phyloP scores from a whole-genome alignment of 805 yeast genomes.

The Wickerhamomyces chaumierensis region DNA sequence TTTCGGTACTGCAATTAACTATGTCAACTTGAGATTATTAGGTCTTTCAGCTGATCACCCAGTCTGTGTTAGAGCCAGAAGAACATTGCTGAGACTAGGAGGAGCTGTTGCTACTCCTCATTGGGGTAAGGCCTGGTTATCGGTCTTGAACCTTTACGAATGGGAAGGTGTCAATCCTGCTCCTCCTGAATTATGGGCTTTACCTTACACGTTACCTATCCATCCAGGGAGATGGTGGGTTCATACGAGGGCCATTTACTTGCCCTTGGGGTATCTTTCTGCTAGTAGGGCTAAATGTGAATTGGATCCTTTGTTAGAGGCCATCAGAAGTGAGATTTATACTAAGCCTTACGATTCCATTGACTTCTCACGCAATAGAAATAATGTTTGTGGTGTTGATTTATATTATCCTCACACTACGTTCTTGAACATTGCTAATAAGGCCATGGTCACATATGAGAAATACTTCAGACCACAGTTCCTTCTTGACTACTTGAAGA shows the following conservation, averaged over 20 bases:
- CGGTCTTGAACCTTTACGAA: constrained; percentile 66
- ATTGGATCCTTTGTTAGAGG: constrained; percentile 49
- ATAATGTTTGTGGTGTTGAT: constrained; percentile 85
- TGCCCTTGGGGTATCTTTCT: constrained; percentile 76
- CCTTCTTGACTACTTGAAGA: constrained; percentile 42
- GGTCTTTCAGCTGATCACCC: constrained; percentile 71
- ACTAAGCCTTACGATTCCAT: constrained; percentile 50
- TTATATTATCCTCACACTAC: constrained; percentile 86
- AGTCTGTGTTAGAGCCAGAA: constrained; percentile 66
- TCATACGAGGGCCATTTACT: constrained; percentile 85
- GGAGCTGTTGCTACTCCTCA: constrained; percentile 90
- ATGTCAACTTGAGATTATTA: constrained; percentile 66
- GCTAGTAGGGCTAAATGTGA: constrained; percentile 43
- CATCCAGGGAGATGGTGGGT: constrained; percentile 99
- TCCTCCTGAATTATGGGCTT: constrained; percentile 87
- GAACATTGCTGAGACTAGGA: constrained; percentile 59
- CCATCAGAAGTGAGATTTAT: constrained; percentile 75
- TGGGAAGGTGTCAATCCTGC: constrained; percentile 99
- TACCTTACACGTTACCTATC: constrained; percentile 71
- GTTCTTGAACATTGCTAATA: constrained; percentile 51
- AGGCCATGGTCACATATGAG: constrained; percentile 52
- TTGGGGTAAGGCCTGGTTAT: constrained; percentile 95
- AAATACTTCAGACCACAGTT: constrained; percentile 65
- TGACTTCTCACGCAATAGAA: constrained; percentile 60
- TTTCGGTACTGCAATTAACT: constrained; percentile 86